Percentiles rank a stretch among this genome's conserved stretches.
Conservation (phyloP, 2,329 filamentous ascomycete species). For the Neofusicoccum sp. region DNA sequence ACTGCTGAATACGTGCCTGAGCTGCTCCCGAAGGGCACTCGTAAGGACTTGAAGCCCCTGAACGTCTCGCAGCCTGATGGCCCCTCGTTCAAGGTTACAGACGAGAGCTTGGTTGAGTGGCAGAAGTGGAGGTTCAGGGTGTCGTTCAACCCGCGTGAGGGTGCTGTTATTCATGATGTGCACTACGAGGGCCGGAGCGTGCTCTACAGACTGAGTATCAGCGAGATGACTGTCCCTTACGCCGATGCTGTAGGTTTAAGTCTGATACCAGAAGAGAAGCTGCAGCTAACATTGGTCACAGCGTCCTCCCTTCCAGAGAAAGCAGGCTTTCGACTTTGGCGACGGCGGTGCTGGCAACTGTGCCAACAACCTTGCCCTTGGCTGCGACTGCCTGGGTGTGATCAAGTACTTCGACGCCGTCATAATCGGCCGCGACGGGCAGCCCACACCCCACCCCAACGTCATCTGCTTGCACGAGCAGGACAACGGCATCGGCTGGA, state of each 20-base stretch:
- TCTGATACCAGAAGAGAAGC: neutral
- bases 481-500: slow-evolving; percentile 68
- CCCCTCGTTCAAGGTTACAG: slow-evolving; percentile 60
- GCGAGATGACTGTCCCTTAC: slow-evolving; percentile 56
- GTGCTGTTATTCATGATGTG: slow-evolving; percentile 68
- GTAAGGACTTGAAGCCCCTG: slow-evolving; percentile 60
- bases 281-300: slow-evolving; percentile 24
- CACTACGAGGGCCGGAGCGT: slow-evolving; percentile 64
- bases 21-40: slow-evolving; percentile 35
- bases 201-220: slow-evolving; percentile 65
- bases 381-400: slow-evolving; percentile 67
- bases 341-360: slow-evolving; percentile 66
- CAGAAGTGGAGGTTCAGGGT: slow-evolving; percentile 47
- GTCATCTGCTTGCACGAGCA: slow-evolving; percentile 69
- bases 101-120: slow-evolving; percentile 46
- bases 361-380: slow-evolving; percentile 66
- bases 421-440: slow-evolving; percentile 54
- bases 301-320: slow-evolving; percentile 64
- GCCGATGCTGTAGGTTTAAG: slow-evolving; percentile 2
- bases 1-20: slow-evolving; percentile 51
- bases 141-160: slow-evolving; percentile 49
- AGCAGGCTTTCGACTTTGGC: slow-evolving; percentile 71
- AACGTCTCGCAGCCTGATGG: slow-evolving; percentile 71
- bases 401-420: slow-evolving; percentile 65
- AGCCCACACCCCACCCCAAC: slow-evolving; percentile 55